phyloP scores from a whole-genome alignment of 2,329 filamentous ascomycete species.

The Fusarium irregulare region DNA sequence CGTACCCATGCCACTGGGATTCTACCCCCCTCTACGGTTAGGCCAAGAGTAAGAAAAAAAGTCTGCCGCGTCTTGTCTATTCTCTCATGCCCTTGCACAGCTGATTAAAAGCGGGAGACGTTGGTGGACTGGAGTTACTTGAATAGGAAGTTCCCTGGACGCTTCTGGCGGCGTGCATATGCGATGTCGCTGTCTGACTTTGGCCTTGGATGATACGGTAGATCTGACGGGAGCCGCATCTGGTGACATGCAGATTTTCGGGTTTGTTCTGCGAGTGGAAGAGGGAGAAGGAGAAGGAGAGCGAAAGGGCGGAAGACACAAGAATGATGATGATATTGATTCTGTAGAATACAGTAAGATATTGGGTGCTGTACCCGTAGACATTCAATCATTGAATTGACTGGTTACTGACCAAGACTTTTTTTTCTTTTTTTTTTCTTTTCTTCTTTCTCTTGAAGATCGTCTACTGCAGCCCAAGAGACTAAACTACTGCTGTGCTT shows the following conservation, averaged over 20 bases:
- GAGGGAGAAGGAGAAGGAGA: neutral
- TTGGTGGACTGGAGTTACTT: neutral
- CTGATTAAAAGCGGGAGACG: conserved; percentile 8
- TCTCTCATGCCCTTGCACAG: conserved; percentile 7
- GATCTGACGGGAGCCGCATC: conserved; percentile 34
- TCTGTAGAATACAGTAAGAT: neutral
- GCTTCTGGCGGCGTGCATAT: conserved; percentile 35
- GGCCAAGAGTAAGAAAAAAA: neutral
- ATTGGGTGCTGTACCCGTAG: neutral
- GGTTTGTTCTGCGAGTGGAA: neutral
- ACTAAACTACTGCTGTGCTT: neutral
- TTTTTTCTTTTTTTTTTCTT: too few relatives aligned
- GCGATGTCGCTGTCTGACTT: conserved; percentile 2
- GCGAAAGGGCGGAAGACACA: neutral
- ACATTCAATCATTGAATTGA: neutral
- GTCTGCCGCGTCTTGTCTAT: neutral
- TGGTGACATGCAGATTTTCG: conserved; percentile 16
- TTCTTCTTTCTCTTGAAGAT: neutral
- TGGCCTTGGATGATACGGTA: conserved; percentile 1
- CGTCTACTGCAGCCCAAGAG: neutral
- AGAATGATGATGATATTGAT: neutral
- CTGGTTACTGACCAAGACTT: too few relatives aligned
- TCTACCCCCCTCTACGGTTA: neutral
- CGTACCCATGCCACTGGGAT: conserved; percentile 3
- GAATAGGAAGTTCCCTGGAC: neutral